Evolutionary conservation across 331 rosid genomes (phyloP).

Genomic region (Ulmus americana): DNA sequence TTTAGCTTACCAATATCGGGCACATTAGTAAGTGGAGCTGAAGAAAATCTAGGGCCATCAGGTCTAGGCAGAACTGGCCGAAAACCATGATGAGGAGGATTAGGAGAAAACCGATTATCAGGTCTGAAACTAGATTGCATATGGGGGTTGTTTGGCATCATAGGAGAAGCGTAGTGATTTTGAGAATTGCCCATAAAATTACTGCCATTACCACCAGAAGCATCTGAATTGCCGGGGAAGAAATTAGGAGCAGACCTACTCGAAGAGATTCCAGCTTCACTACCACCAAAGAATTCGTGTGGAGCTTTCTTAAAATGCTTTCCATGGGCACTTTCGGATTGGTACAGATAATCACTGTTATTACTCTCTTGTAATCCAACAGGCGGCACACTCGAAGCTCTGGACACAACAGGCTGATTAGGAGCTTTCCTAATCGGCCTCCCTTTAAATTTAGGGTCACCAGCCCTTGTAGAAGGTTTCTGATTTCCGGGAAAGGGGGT

Average conservation of each 20-base stretch:
- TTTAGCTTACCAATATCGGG: slow-evolving; percentile 57
- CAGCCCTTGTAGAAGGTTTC: slow-evolving; percentile 44
- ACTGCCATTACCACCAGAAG: slow-evolving; percentile 42
- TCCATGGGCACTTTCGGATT: slow-evolving; percentile 26
- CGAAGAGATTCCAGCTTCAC: slow-evolving; percentile 30
- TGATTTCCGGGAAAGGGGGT: slow-evolving; percentile 35
- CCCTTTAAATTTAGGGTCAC: slow-evolving; percentile 34
- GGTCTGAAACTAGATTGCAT: slow-evolving; percentile 45
- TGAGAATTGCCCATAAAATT: slow-evolving; percentile 37
- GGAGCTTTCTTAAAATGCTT: slow-evolving; percentile 65
- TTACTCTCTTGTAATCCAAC: slow-evolving; percentile 31
- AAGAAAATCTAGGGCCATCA: slow-evolving; percentile 41
- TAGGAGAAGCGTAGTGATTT: slow-evolving; percentile 39
- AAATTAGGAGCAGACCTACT: slow-evolving; percentile 37
- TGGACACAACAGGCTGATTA: slow-evolving; percentile 38
- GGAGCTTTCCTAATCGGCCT: slow-evolving; percentile 22
- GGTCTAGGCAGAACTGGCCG: slow-evolving; percentile 43
- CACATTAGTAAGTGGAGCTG: slow-evolving; percentile 31
- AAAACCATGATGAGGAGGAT: slow-evolving; percentile 41
- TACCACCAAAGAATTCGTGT: slow-evolving; percentile 54
- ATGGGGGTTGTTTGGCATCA: slow-evolving; percentile 45
- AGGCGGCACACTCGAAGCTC: slow-evolving; percentile 41
- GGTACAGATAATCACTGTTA: slow-evolving; percentile 30
- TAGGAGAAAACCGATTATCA: slow-evolving; percentile 34
- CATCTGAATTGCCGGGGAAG: slow-evolving; percentile 35